Percentiles rank a stretch among this genome's conserved stretches.
phyloP scores from a whole-genome alignment of 257 asterid species.

The Nicotiana paniculata region DNA sequence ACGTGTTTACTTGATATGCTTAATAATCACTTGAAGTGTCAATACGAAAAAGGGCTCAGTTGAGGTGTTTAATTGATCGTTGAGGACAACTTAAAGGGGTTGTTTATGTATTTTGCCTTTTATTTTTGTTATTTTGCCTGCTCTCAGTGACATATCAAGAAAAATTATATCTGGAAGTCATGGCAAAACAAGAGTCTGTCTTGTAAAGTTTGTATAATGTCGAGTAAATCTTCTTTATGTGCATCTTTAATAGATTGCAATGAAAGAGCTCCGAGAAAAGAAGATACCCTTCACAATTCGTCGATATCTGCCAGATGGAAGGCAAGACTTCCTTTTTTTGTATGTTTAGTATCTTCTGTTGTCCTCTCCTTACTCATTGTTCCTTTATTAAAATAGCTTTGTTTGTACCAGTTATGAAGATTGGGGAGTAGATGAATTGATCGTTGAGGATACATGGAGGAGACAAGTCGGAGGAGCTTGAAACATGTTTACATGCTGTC shows the following conservation, averaged over 20 bases:
- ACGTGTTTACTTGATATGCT: too few relatives aligned
- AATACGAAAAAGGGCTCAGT: too few relatives aligned
- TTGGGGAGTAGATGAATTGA: constrained; percentile 43
- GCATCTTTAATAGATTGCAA: constrained; percentile 53
- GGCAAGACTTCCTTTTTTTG: constrained; percentile 26
- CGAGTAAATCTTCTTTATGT: neutral
- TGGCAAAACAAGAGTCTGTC: neutral
- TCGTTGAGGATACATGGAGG: constrained; percentile 44
- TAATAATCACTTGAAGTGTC: too few relatives aligned
- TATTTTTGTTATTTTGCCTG: neutral
- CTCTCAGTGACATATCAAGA: neutral
- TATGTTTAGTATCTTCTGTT: neutral
- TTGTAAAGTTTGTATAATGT: neutral
- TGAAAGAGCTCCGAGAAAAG: constrained; percentile 78
- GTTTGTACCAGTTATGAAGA: constrained; percentile 27
- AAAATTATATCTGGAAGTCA: neutral
- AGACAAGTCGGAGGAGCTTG: constrained; percentile 35
- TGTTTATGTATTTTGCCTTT: too few relatives aligned
- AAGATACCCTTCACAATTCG: constrained; percentile 85
- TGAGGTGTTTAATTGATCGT: too few relatives aligned
- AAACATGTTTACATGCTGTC: neutral
- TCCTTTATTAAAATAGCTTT: neutral
- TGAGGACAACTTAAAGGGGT: too few relatives aligned
- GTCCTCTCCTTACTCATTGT: neutral
- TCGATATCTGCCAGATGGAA: constrained; percentile 83